These are phyloP conservation scores for Plasmodium blacklocki DNA, from an alignment of 169 alveolate species.

Conservation along the genomic window DNA sequence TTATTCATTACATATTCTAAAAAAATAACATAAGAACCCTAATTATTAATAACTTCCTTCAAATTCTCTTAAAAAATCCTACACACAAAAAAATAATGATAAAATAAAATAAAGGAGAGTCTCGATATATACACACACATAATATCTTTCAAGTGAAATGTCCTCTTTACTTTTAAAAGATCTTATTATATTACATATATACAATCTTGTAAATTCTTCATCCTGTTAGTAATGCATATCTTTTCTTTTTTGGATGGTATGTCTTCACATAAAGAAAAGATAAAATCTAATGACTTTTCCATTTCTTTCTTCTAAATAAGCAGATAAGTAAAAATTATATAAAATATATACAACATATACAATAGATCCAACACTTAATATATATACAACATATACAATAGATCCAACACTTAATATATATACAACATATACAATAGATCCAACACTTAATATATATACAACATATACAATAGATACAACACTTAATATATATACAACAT, in stretches of 20 bases:
- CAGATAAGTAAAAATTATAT: neutral
- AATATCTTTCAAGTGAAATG: neutral
- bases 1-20: neutral
- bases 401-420: too few relatives aligned
- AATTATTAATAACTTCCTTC: conserved; percentile 14
- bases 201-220: conserved; percentile 62
- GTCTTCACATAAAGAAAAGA: conserved; percentile 61
- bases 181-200: conserved; percentile 41
- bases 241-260: conserved; percentile 68
- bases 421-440: too few relatives aligned
- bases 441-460: too few relatives aligned
- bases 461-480: too few relatives aligned
- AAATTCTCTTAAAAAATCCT: conserved; percentile 28
- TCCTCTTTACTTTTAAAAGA: neutral
- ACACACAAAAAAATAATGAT: neutral
- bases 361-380: neutral
- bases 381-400: neutral
- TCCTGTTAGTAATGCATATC: conserved; percentile 48
- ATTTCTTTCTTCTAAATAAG: conserved; percentile 43
- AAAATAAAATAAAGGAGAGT: neutral
- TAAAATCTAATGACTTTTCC: conserved; percentile 64
- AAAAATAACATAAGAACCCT: neutral
- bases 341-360: neutral
- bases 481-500: too few relatives aligned
- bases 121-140: neutral